These are phyloP conservation scores for Penstemon eatonii DNA, from an alignment of 257 asterid genomes.

Conservation along the genomic window DNA sequence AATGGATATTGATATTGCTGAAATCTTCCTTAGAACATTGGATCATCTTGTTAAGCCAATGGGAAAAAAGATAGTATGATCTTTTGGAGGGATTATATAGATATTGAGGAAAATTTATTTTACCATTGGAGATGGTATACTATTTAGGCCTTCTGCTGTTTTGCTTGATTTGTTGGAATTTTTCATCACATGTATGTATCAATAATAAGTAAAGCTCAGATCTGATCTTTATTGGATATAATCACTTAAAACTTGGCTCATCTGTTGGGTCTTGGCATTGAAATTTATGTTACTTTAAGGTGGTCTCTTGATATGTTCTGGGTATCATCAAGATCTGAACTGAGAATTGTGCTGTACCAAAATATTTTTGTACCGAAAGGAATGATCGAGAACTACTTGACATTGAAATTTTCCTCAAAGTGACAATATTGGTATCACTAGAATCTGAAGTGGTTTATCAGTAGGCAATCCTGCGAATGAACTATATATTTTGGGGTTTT, in stretches of 20 bases:
- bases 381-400: constrained; percentile 9
- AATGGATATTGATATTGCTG: constrained; percentile 26
- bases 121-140: constrained; percentile 24
- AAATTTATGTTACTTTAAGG: constrained; percentile 26
- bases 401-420: constrained; percentile 26
- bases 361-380: constrained; percentile 17
- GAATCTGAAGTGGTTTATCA: constrained; percentile 28
- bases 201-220: constrained; percentile 30
- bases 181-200: constrained; percentile 7
- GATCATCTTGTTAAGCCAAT: constrained; percentile 21
- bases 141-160: constrained; percentile 32
- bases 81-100: constrained; percentile 29
- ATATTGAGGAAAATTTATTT: constrained; percentile 24
- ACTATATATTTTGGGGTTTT: constrained; percentile 31
- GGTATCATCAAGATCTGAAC: constrained; percentile 30
- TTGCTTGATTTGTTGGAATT: constrained; percentile 21
- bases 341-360: constrained; percentile 30
- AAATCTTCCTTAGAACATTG: constrained; percentile 27
- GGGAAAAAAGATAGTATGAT: constrained; percentile 25
- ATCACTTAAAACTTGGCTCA: constrained; percentile 24
- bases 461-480: constrained; percentile 31
- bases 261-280: constrained; percentile 26
- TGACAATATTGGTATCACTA: constrained; percentile 26
- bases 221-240: constrained; percentile 22
- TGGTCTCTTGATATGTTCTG: constrained; percentile 30